Evolutionary conservation across 208 protist species (phyloP), one percentile per base, ranked within the genome.

Genomic region (Leishmania braziliensis): DNA sequence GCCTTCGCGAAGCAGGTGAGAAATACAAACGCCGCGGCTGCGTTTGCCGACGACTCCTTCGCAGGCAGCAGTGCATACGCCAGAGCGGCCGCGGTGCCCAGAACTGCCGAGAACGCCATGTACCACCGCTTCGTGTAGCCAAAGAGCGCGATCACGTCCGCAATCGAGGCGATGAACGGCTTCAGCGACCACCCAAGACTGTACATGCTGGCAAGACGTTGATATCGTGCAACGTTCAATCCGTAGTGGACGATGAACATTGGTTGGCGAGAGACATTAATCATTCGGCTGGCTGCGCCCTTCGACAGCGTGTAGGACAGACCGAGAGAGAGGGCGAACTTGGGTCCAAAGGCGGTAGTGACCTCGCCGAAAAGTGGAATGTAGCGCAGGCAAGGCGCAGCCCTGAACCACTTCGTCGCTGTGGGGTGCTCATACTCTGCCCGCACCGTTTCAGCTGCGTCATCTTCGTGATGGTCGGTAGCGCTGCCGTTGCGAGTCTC

Each of bases 121-220:
- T 91, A 91, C 83, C 83, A 92, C 20, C 87, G 81, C 84, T 92
- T 92, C 51, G 80, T 86, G 82, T 88, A 93, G 66, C 85, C 85
- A n/a, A 90, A 85, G 5, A 93, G 60, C 12, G 82, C 77, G 58
- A 92, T 78, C 62, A 82, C 73, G 74, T 91, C 87, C 48, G 85
- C 85, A 54, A 90, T 36, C 51, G 88, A 78, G 4, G 85, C 89
- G n/a, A 83, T 85, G 50, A 89, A 74, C 5, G 87, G 84, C 79
- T 92, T 92, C 48, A 92, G 56, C 5, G 88, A 85, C 80, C 77
- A 88, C n/a, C 84, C 91, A 75, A 92, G 83, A 18, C 39, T 78
- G 53, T 76, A 58, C 60, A 92, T 71, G 75, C 63, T 77, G 10
- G 66, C 62, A 53, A 91, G 84, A n/a, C 86, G 83, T 70, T 94